Conservation (phyloP, 371 early-diverging fungal genomes). For the Apophysomyces sp. region DNA sequence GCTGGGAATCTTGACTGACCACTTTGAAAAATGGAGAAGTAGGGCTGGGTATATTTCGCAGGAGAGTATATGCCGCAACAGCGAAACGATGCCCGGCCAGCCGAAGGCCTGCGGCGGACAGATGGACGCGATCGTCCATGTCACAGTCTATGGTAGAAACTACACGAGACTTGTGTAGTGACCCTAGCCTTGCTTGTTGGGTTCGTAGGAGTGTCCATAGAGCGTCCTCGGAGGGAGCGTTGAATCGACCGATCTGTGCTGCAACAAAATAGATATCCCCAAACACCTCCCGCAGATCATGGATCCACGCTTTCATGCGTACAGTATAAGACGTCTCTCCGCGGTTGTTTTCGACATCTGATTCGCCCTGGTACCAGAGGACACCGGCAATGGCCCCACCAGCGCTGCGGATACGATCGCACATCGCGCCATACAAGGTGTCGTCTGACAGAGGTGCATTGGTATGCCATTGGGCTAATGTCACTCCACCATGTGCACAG, state of each 20-base stretch:
- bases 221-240: not conserved
- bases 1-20: not conserved
- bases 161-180: not conserved
- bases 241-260: not conserved
- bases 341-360: not conserved
- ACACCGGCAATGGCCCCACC: constrained; percentile 32
- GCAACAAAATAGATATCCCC: not conserved
- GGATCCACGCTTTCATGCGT: not conserved
- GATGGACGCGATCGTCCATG: constrained; percentile 39
- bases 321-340: not conserved
- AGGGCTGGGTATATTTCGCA: not conserved
- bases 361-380: constrained; percentile 1
- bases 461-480: constrained; percentile 28
- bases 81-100: constrained; percentile 33
- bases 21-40: not conserved
- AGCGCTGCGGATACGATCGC: constrained; percentile 12
- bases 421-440: constrained; percentile 43
- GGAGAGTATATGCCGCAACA: constrained; percentile 11
- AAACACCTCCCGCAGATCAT: not conserved
- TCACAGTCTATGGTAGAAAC: constrained; percentile 30
- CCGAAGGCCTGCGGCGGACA: constrained; percentile 25
- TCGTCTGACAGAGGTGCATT: constrained; percentile 6
- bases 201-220: not conserved
- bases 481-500: constrained; percentile 41
- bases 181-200: not conserved